phyloP scores from a whole-genome alignment of 257 asterid genomes.

The Lithospermum erythrorhizon region DNA sequence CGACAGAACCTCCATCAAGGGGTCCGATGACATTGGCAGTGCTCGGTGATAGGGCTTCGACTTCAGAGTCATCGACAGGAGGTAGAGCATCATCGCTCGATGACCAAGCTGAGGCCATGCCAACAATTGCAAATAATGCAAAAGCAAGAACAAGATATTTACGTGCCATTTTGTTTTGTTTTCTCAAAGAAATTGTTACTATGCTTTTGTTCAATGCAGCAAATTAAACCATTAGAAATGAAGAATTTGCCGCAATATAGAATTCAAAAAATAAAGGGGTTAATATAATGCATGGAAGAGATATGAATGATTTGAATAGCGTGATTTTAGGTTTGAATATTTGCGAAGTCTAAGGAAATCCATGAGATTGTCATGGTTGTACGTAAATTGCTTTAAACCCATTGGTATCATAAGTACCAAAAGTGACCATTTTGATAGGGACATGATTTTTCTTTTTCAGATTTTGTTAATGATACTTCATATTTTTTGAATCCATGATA shows the following conservation, averaged over 20 bases:
- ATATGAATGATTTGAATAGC: not conserved
- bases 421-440: too few relatives aligned
- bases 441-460: too few relatives aligned
- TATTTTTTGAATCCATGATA: too few relatives aligned
- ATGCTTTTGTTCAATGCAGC: not conserved
- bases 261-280: not conserved
- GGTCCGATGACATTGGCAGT: slow-evolving; percentile 12
- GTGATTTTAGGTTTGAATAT: not conserved
- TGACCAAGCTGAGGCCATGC: slow-evolving; percentile 20
- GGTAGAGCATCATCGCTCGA: slow-evolving; percentile 8
- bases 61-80: not conserved
- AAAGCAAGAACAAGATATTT: slow-evolving; percentile 32
- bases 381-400: not conserved
- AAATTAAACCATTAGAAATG: not conserved
- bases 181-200: not conserved
- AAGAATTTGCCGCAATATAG: not conserved
- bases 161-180: slow-evolving; percentile 12
- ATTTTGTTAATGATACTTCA: too few relatives aligned
- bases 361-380: not conserved
- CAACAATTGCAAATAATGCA: slow-evolving; percentile 34
- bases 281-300: not conserved
- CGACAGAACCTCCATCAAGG: slow-evolving; percentile 6
- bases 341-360: not conserved
- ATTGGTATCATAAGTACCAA: too few relatives aligned
- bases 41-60: slow-evolving; percentile 2